These are phyloP conservation scores for Penicillium argentinense DNA, from an alignment of 495 filamentous ascomycete genomes.

Conservation along the genomic window DNA sequence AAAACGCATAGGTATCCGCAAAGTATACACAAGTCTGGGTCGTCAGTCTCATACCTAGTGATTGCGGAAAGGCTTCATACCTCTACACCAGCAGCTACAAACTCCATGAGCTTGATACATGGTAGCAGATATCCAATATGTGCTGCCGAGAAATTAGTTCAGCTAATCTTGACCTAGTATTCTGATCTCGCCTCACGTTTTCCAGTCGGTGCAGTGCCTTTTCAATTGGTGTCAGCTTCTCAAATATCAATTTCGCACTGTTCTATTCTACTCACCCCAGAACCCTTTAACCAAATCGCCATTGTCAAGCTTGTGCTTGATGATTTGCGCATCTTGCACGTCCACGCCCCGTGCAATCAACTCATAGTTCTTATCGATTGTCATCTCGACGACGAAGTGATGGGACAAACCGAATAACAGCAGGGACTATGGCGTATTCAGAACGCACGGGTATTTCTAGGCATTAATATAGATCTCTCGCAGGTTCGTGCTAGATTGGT, in stretches of 20 bases:
- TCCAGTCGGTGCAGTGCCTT: neutral
- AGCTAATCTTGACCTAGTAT: neutral
- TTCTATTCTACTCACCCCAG: neutral
- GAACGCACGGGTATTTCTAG: too few species aligned
- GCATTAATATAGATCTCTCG: too few species aligned
- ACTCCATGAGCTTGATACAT: neutral
- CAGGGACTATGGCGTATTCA: too few species aligned
- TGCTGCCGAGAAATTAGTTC: neutral
- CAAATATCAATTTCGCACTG: neutral
- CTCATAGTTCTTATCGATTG: constrained; percentile 2
- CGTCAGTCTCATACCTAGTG: neutral
- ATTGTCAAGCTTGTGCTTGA: neutral
- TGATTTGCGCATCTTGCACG: neutral
- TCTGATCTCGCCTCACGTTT: neutral
- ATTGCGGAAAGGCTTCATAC: neutral
- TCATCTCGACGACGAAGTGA: neutral
- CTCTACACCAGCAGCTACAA: neutral
- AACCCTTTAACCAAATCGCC: neutral
- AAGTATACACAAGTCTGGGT: neutral
- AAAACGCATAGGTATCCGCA: neutral
- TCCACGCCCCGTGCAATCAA: neutral
- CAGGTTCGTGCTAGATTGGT: too few species aligned
- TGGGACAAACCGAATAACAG: neutral
- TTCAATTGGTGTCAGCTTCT: neutral
- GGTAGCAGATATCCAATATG: neutral